Conservation (phyloP, 2,329 filamentous ascomycete genomes). For the Exophiala spinifera region DNA sequence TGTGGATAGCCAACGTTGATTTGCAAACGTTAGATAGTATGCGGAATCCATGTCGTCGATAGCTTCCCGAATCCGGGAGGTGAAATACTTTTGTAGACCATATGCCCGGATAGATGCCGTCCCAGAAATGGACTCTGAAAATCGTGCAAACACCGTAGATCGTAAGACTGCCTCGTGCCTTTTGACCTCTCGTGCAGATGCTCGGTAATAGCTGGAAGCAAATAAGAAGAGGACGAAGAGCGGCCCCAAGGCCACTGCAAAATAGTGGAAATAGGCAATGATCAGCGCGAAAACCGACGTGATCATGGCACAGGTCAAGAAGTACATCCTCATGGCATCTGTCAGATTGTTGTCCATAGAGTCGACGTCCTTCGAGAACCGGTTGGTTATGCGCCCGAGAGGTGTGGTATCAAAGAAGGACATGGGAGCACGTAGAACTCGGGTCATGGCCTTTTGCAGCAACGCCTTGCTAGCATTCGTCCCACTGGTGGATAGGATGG, state of each 20-base stretch:
- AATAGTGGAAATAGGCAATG: constrained; percentile 94
- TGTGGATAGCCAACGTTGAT: constrained; percentile 87
- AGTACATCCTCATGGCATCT: constrained; percentile 89
- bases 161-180: constrained; percentile 87
- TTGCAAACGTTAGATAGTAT: constrained; percentile 92
- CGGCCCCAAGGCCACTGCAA: constrained; percentile 65
- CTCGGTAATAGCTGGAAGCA: constrained; percentile 80
- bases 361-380: constrained; percentile 92
- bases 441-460: constrained; percentile 73
- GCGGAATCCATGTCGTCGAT: constrained; percentile 92
- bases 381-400: constrained; percentile 89
- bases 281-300: constrained; percentile 81
- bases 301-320: constrained; percentile 79
- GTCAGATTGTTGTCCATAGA: constrained; percentile 93
- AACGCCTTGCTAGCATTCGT: constrained; percentile 79
- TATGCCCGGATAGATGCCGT: constrained; percentile 87
- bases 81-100: constrained; percentile 73
- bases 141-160: constrained; percentile 84
- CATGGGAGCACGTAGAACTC: constrained; percentile 69
- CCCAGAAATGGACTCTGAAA: constrained; percentile 81
- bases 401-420: constrained; percentile 97
- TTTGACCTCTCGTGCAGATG: constrained; percentile 91
- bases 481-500: constrained; percentile 72
- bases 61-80: constrained; percentile 62
- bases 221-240: constrained; percentile 76